Evolutionary conservation across 1,284 basidiomycete species (phyloP).

Genomic region (Leccinum griseonigrum): DNA sequence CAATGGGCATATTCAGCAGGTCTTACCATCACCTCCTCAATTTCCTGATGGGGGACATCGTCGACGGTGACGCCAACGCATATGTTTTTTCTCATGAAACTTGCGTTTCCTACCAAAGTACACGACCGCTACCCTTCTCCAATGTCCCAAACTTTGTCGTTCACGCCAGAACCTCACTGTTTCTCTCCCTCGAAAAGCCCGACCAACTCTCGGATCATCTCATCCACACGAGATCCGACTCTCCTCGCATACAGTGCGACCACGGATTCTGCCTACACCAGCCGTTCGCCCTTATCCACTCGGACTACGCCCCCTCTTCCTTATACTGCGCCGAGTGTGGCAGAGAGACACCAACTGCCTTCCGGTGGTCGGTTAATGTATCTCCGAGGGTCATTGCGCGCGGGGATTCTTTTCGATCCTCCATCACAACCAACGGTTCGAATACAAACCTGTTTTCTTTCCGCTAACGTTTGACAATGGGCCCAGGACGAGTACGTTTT

Average conservation of each 20-base stretch:
- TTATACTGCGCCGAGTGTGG: conserved; percentile 13
- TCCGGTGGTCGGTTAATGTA: conserved; percentile 2
- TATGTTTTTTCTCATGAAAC: conserved; percentile 55
- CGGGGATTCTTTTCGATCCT: conserved; percentile 19
- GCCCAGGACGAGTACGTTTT: conserved; percentile 61
- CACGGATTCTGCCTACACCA: conserved; percentile 10
- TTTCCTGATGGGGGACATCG: too few relatives aligned
- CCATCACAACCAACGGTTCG: conserved; percentile 32
- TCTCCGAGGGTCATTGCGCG: conserved; percentile 10
- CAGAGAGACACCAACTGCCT: conserved; percentile 14
- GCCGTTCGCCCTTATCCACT: conserved; percentile 26
- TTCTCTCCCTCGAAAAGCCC: conserved; percentile 27
- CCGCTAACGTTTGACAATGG: conserved; percentile 56
- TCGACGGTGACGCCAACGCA: too few relatives aligned
- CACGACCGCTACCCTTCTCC: conserved; percentile 26
- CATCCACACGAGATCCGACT: conserved; percentile 29
- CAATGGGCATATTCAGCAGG: too few relatives aligned
- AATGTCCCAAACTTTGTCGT: conserved; percentile 16
- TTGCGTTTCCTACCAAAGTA: conserved; percentile 44
- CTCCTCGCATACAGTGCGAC: conserved; percentile 9
- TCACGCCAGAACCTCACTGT: conserved; percentile 16
- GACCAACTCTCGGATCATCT: conserved; percentile 27
- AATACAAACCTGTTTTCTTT: conserved; percentile 41
- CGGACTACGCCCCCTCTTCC: conserved; percentile 24
- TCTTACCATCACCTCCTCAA: too few relatives aligned